Conservation (phyloP, 164 flowering plant genomes). For the Vitis rupestris region DNA sequence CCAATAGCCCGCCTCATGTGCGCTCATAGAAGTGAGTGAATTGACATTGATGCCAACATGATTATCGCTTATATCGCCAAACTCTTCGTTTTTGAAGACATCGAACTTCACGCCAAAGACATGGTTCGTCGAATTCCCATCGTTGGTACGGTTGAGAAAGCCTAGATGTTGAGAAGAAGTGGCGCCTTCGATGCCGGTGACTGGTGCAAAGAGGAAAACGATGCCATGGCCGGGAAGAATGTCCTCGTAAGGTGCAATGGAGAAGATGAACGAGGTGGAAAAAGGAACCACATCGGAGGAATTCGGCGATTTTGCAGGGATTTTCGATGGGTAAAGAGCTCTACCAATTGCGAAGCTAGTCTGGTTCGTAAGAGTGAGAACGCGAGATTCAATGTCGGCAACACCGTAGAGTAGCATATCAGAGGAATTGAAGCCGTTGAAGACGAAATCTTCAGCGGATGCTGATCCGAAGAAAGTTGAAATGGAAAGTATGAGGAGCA, state of each 20-base stretch:
- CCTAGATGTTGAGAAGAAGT: conserved; percentile 49
- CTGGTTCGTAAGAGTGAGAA: conserved; percentile 28
- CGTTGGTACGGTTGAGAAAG: conserved; percentile 37
- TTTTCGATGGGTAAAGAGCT: conserved; percentile 27
- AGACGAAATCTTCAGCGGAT: conserved; percentile 10
- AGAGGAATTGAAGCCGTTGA: conserved; percentile 16
- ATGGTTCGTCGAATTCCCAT: conserved; percentile 38
- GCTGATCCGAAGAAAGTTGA: neutral
- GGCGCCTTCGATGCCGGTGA: conserved; percentile 37
- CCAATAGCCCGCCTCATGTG: conserved; percentile 56
- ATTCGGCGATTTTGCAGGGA: conserved; percentile 22
- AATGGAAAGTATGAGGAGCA: neutral
- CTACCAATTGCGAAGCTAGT: conserved; percentile 27
- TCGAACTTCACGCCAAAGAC: conserved; percentile 69
- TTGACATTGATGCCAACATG: conserved; percentile 63
- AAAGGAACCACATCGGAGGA: neutral
- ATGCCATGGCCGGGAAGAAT: conserved; percentile 56
- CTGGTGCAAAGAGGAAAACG: conserved; percentile 49
- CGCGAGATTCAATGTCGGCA: conserved; percentile 19
- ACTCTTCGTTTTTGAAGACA: conserved; percentile 51
- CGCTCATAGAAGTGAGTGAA: conserved; percentile 36
- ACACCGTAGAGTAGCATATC: neutral
- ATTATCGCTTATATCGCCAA: conserved; percentile 43
- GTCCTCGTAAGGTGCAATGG: conserved; percentile 45
- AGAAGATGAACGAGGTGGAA: conserved; percentile 62